Evolutionary conservation across 345 rosid species (phyloP), one percentile per base, ranked within the genome.

Genomic region (Arabis hirsuta): DNA sequence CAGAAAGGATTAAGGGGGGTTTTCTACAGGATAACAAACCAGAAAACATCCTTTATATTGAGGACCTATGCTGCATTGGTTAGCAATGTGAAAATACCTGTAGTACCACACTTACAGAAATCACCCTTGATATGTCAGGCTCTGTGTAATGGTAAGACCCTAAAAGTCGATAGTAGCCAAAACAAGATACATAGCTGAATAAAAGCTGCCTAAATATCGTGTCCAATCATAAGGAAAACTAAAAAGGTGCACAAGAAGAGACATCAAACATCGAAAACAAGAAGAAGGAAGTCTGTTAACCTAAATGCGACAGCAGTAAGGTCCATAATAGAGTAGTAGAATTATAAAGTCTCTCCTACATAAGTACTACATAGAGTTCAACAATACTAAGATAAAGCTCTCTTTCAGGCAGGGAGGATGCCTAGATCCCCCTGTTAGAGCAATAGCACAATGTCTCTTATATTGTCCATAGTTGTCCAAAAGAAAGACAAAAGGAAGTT

Each of bases 381-480:
- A 66, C 56, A 81, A 76, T 63, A 82, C 39, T 74, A 55, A 79
- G 73, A 80, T 66, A 69, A 65, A 79, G 82, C 74, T 72, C 81
- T 87, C 83, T 86, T 85, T 82, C 87, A 84, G 73, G 71, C 72
- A 80, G 46, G 84, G 71, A 67, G 84, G 87, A 73, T 76, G 20
- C 54, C 71, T 74, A 72, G 76, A 78, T 71, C 84, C 81, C 41
- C 73, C 76, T 80, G 73, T 66, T 63, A 74, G 77, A 78, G 80
- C 80, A 80, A 74, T 72, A 83, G 73, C 78, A 82, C 76, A 45
- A 62, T 60, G 85, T 84, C 84, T 74, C 82, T 69, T 63, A 34
- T 34, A 34, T 34, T 6, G 81, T 71, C 82, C 82, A 86, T 72
- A 81, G 26, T 46, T 69, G 73, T 84, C 69, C 84, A 78, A 76